Base-by-base conservation (phyloP, 2,329 filamentous ascomycete species). In the Fusarium nematophilum region DNA sequence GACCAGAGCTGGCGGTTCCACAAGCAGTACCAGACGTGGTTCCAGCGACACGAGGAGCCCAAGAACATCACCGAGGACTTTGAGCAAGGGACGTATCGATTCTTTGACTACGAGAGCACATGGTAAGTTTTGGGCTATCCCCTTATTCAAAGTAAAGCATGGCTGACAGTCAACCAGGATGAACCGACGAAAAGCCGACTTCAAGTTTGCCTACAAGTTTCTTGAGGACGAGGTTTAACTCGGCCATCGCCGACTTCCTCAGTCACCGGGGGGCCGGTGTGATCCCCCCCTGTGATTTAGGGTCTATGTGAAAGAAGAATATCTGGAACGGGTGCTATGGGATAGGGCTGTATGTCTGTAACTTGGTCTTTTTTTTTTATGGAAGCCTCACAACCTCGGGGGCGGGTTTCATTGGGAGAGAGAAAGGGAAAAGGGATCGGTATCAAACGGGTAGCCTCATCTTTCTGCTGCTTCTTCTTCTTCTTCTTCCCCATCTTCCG, bases 11-110 rank as follows among this genome's bases (percentile, higher is more conserved):
- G 95, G 95, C 86, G 95, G 52, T 99, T 99, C 75, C 95, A 99
- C 79, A 99, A 99, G 82, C 95, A 98, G 76, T 99, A 99, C 73
- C 95, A 97, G 76, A 99, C 95, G 1, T 99, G 95, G 95, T 99
- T 99, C 72, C 95, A 99, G 77, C 86, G 95, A 45, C 95, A 99
- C 67, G 95, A 99, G 73, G 95, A 99, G 80, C 95, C 95, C 14
- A 99, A 99, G 82, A 93, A 89, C 68, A 99, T 99, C 72, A 98
- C 95, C 0, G 95, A 99, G 76, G 95, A 99, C 78, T 98, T 92
- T 73, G 95, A 99, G 79, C 95, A 99, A 78, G 95, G 95, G 61
- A 99, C 95, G 18, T 99, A 99, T 81, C 89, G 95, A 44, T 99
- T 99, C 82, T 99, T 99, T 76, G 95, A 99, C 78, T 99, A 99